These are phyloP conservation scores for Neonectria punicea DNA, from an alignment of 2,329 filamentous ascomycete species.

Conservation along the genomic window DNA sequence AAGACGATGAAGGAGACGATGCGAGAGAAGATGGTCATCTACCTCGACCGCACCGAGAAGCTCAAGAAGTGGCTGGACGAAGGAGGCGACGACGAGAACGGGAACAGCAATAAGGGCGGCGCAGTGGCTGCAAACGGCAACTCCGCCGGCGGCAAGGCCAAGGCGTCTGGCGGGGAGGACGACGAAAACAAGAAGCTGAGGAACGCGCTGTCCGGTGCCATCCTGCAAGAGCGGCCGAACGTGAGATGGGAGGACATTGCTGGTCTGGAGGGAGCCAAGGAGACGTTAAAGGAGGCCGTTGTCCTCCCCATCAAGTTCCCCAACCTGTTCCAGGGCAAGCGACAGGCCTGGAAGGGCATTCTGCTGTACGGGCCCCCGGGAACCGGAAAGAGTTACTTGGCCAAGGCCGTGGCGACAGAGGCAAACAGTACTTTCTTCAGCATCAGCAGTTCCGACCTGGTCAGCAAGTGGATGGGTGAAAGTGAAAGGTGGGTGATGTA, in stretches of 20 bases:
- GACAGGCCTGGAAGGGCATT: conserved; percentile 98
- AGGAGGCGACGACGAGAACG: conserved; percentile 73
- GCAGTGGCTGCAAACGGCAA: conserved; percentile 75
- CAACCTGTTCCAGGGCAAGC: conserved; percentile 93
- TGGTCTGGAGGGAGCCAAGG: conserved; percentile 92
- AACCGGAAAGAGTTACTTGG: conserved; percentile 97
- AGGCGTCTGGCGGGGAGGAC: conserved; percentile 75
- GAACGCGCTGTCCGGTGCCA: conserved; percentile 89
- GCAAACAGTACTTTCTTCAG: conserved; percentile 99
- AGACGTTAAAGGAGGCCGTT: conserved; percentile 97
- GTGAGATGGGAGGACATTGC: conserved; percentile 99
- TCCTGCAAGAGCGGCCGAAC: conserved; percentile 94
- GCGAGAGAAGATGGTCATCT: conserved; percentile 91
- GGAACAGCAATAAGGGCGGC: conserved; percentile 62
- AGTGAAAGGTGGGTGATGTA: conserved; percentile 79
- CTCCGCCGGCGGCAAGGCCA: conserved; percentile 68
- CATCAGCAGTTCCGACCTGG: conserved; percentile 94
- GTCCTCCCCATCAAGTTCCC: conserved; percentile 98
- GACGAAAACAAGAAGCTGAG: conserved; percentile 96
- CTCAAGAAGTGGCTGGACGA: conserved; percentile 92
- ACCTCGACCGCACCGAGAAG: conserved; percentile 99
- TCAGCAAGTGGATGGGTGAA: conserved; percentile 99
- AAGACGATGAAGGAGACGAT: conserved; percentile 97
- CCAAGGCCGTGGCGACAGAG: conserved; percentile 97
- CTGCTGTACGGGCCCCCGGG: conserved; percentile 94